These are phyloP conservation scores for Fusarium irregulare DNA, from an alignment of 2,329 filamentous ascomycete species.

Conservation along the genomic window DNA sequence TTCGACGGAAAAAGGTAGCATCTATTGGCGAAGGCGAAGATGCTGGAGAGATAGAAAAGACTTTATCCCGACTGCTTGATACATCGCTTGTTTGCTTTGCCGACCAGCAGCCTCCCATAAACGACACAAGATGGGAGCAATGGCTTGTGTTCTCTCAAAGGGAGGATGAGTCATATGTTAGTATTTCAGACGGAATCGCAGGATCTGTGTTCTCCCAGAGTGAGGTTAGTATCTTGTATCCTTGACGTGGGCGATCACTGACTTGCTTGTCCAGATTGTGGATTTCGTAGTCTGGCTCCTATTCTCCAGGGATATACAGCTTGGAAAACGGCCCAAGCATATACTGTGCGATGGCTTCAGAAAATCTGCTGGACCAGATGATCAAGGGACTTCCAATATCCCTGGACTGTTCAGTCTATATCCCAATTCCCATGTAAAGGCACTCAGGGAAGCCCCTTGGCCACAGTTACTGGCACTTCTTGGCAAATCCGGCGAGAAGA, in stretches of 20 bases:
- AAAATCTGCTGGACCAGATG: slow-evolving; percentile 53
- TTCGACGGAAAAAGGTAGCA: slow-evolving; percentile 68
- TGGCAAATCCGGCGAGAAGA: slow-evolving; percentile 77
- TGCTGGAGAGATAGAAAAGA: slow-evolving; percentile 50
- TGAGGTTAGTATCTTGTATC: slow-evolving; percentile 61
- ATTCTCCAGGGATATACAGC: slow-evolving; percentile 69
- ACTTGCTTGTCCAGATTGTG: slow-evolving; percentile 67
- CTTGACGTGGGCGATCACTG: slow-evolving; percentile 16
- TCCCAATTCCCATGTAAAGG: slow-evolving; percentile 76
- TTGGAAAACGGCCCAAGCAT: slow-evolving; percentile 70
- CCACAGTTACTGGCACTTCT: slow-evolving; percentile 77
- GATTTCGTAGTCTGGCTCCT: slow-evolving; percentile 82
- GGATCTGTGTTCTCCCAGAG: slow-evolving; percentile 66
- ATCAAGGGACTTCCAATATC: slow-evolving; percentile 58
- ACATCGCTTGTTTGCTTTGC: slow-evolving; percentile 72
- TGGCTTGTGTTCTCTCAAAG: slow-evolving; percentile 72
- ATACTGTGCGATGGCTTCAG: slow-evolving; percentile 87
- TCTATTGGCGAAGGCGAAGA: slow-evolving; percentile 53
- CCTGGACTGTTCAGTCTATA: slow-evolving; percentile 73
- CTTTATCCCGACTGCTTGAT: slow-evolving; percentile 72
- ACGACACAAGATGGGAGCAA: slow-evolving; percentile 62
- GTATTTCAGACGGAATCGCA: slow-evolving; percentile 60
- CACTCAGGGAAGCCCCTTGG: slow-evolving; percentile 79
- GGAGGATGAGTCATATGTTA: slow-evolving; percentile 68
- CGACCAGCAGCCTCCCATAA: slow-evolving; percentile 43